These are phyloP conservation scores for Chlorella sp. DNA, from an alignment of 139 green algal genomes.

Conservation along the genomic window DNA sequence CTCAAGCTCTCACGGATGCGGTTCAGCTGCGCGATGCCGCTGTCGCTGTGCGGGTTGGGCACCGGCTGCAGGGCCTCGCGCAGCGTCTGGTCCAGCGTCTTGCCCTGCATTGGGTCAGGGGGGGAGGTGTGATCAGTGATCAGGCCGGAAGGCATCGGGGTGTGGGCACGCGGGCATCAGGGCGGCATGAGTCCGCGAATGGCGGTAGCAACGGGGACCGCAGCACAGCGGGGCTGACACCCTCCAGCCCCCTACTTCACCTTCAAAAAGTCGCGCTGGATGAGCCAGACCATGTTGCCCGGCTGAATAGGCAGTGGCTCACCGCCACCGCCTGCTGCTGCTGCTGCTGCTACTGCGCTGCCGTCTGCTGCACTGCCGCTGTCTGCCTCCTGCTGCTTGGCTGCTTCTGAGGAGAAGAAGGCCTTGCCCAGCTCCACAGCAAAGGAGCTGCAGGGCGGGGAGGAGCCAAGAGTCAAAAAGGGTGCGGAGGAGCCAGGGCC, in stretches of 20 bases:
- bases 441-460: slow-evolving; percentile 54
- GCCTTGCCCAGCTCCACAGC: slow-evolving; percentile 87
- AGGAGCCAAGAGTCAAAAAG: too few relatives aligned
- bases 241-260: slow-evolving; percentile 12
- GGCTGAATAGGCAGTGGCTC: slow-evolving; percentile 51
- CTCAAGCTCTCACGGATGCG: slow-evolving; percentile 46
- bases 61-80: slow-evolving; percentile 70
- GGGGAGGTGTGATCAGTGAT: too few relatives aligned
- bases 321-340: neutral
- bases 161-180: too few relatives aligned
- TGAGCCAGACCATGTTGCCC: slow-evolving; percentile 91
- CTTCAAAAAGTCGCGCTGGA: slow-evolving; percentile 93
- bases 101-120: slow-evolving; percentile 1
- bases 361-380: neutral
- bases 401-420: slow-evolving; percentile 55
- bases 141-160: neutral
- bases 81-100: slow-evolving; percentile 74
- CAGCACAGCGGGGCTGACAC: neutral
- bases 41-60: slow-evolving; percentile 73
- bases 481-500: too few relatives aligned
- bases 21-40: slow-evolving; percentile 68
- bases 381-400: neutral
- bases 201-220: too few relatives aligned
- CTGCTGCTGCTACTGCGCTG: neutral
- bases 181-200: too few relatives aligned